These are phyloP conservation scores for Tuber borchii DNA, from an alignment of 495 filamentous ascomycete species.

Conservation along the genomic window DNA sequence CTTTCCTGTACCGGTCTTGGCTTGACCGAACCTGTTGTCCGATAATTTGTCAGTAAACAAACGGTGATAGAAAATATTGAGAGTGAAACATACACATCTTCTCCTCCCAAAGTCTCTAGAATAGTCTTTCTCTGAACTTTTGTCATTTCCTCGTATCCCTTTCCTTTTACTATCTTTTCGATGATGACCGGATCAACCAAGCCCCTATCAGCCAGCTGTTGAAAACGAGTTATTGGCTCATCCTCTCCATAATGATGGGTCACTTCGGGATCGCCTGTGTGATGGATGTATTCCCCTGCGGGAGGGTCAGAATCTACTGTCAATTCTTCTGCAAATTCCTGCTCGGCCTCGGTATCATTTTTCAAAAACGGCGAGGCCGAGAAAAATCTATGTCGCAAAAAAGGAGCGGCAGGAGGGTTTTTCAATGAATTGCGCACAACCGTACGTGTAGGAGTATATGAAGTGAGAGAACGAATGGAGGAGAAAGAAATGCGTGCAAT, in stretches of 20 bases:
- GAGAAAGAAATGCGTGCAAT: slow-evolving; percentile 5
- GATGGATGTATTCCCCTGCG: slow-evolving; percentile 26
- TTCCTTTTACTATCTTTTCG: slow-evolving; percentile 60
- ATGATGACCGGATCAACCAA: slow-evolving; percentile 62
- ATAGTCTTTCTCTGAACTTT: slow-evolving; percentile 85
- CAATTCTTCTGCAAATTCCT: slow-evolving; percentile 8
- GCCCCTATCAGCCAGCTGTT: slow-evolving; percentile 56
- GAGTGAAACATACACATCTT: slow-evolving; percentile 65
- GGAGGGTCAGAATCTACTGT: slow-evolving; percentile 26
- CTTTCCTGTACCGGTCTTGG: slow-evolving; percentile 82
- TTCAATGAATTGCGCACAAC: slow-evolving; percentile 22
- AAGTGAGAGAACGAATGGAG: slow-evolving; percentile 26
- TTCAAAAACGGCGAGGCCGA: slow-evolving; percentile 40
- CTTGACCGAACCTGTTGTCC: slow-evolving; percentile 68
- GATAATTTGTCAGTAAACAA: slow-evolving; percentile 30
- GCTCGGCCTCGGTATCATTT: slow-evolving; percentile 22
- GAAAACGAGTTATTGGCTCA: slow-evolving; percentile 57
- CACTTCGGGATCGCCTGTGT: slow-evolving; percentile 14
- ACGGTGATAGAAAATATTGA: slow-evolving; percentile 21
- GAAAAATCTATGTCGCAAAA: slow-evolving; percentile 38
- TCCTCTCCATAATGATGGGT: slow-evolving; percentile 19
- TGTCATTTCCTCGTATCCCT: slow-evolving; percentile 81
- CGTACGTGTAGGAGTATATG: slow-evolving; percentile 15
- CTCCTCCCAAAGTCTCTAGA: slow-evolving; percentile 64
- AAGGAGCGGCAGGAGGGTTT: slow-evolving; percentile 20